Base-by-base conservation (phyloP, 805 yeast species). In the Tetrapisispora namnaoensis region DNA sequence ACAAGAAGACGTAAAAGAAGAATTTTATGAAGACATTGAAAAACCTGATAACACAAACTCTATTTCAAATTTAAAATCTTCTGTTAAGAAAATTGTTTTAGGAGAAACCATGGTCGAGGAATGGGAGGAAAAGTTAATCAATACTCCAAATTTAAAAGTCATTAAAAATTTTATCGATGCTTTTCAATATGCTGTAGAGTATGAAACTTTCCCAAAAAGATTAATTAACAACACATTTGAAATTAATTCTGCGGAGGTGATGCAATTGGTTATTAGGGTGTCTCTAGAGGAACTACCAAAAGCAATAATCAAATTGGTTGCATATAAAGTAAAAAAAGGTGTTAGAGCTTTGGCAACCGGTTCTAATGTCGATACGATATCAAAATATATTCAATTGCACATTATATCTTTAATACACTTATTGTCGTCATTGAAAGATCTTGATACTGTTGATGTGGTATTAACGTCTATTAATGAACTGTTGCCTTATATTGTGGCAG, bases 401-500 rank as follows among this genome's bases (percentile, higher is more conserved):
- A 82, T 90, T 17, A 77, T 80, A 21, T 77, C 93, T 5, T 68
- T 87, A 58, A 70, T 84, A 36, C 74, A 80, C 37, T 69, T 89
- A 51, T 74, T 91, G 54, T 73, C 79, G 50, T 95, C 86, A 62
- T 78, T 84, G 53, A 80, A 82, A 47, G 84, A 83, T 62, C 77
- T 84, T 8, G 90, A 79, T 54, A 76, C 86, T 21, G 75, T 80
- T 9, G 72, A 79, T 53, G 96, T 96, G 0, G 87, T 90, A 35
- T 74, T 93, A 54, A 72, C 83, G 21, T 85, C 96, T 1, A 74
- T 85, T 38, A 86, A 83, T 59, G 89, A 84, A 62, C 70, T 88
- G 36, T 69, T 91, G 58, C 98, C 98, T 36, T 90, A 79, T 70
- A 80, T 86, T 58, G 63, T 85, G 47, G 79, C 91, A 11, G 78